Evolutionary conservation across 2,329 filamentous ascomycete genomes (phyloP).

Genomic region (Trichothecium roseum): DNA sequence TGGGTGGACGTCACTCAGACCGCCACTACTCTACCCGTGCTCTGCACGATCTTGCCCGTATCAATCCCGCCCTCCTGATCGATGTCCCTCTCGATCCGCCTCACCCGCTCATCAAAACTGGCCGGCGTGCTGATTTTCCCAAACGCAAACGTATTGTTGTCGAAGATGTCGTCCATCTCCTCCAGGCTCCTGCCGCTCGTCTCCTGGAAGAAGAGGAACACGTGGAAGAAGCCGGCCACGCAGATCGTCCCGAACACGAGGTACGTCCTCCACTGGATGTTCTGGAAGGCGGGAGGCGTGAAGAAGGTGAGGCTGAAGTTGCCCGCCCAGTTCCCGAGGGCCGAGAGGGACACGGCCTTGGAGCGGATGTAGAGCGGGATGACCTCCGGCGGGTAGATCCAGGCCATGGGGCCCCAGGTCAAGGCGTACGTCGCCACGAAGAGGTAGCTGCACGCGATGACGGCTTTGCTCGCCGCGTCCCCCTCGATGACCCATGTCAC

Average conservation of each 20-base stretch:
- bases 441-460: constrained; percentile 53
- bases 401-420: constrained; percentile 32
- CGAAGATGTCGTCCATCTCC: constrained; percentile 9
- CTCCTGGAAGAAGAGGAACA: constrained; percentile 9
- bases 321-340: constrained; percentile 23
- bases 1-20: too few species aligned
- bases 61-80: too few species aligned
- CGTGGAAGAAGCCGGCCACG: constrained; percentile 6
- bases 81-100: too few species aligned
- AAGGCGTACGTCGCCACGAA: constrained; percentile 38
- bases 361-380: constrained; percentile 29
- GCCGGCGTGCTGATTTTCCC: constrained; percentile 5
- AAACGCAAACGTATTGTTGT: constrained; percentile 3
- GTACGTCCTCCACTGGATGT: constrained; percentile 13
- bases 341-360: constrained; percentile 33
- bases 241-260: constrained; percentile 9
- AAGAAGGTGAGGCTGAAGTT: constrained; percentile 21
- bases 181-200: constrained; percentile 6
- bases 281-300: constrained; percentile 17
- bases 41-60: too few species aligned
- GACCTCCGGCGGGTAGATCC: constrained; percentile 38
- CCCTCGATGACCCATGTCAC: constrained; percentile 9
- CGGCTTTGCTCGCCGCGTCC: constrained; percentile 42
- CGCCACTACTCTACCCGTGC: too few species aligned
- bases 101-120: constrained; percentile 1